phyloP scores from a whole-genome alignment of 2,329 filamentous ascomycete genomes.

The Eutypa lata region DNA sequence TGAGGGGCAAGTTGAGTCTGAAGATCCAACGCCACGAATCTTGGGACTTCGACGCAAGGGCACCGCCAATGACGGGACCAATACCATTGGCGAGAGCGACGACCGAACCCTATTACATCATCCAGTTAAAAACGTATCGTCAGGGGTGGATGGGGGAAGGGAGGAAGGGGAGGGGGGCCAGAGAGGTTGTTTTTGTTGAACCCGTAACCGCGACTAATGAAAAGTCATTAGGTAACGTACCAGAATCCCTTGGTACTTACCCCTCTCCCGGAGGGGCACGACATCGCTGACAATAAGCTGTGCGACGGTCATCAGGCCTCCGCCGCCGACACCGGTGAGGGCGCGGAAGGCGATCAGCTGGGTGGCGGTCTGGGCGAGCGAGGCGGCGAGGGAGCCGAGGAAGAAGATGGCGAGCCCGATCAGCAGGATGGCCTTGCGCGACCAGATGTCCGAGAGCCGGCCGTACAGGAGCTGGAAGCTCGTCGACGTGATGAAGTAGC shows the following conservation, averaged over 20 bases:
- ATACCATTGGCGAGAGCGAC: conserved; percentile 53
- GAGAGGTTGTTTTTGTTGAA: too few relatives aligned
- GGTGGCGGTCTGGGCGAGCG: conserved; percentile 35
- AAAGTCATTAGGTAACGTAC: conserved; percentile 24
- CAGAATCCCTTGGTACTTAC: conserved; percentile 33
- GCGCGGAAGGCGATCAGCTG: conserved; percentile 40
- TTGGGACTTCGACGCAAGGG: conserved; percentile 40
- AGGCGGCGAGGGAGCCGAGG: conserved; percentile 39
- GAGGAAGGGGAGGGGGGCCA: too few relatives aligned
- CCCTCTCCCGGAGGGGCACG: conserved; percentile 25
- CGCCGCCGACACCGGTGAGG: conserved; percentile 31
- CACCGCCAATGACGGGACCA: conserved; percentile 52
- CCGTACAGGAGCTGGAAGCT: conserved; percentile 45
- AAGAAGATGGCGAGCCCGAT: conserved; percentile 40
- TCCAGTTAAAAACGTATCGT: not conserved
- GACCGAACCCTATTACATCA: conserved; percentile 39
- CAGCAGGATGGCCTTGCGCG: conserved; percentile 38
- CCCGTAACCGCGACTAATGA: too few relatives aligned
- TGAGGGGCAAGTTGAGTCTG: conserved; percentile 51
- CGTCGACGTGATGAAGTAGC: conserved; percentile 52
- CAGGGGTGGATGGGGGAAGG: not conserved
- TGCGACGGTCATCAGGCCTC: conserved; percentile 27
- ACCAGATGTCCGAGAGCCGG: conserved; percentile 44
- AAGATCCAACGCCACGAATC: conserved; percentile 54
- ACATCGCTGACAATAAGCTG: conserved; percentile 28